Conservation (phyloP, 1,139 yeast genomes). For the Yueomyces sp. region DNA sequence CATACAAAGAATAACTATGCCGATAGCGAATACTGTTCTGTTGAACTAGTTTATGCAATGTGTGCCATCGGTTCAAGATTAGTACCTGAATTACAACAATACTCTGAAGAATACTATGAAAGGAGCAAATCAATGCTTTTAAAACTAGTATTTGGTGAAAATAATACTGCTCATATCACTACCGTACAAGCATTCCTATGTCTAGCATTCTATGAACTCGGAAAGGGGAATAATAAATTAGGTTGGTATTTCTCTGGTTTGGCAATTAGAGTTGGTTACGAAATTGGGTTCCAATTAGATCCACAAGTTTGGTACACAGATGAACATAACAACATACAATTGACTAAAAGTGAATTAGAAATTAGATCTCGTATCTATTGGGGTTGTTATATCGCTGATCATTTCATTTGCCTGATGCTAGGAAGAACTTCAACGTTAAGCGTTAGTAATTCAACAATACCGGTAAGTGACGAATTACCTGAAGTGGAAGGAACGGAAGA, state of each 20-base stretch:
- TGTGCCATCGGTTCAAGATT: conserved; percentile 50
- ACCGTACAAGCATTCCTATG: conserved; percentile 38
- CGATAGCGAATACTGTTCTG: conserved; percentile 36
- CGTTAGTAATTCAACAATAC: conserved; percentile 45
- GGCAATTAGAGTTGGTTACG: conserved; percentile 54
- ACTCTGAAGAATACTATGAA: conserved; percentile 34
- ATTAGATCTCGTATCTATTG: conserved; percentile 51
- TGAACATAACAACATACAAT: conserved; percentile 5
- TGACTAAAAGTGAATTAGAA: conserved; percentile 32
- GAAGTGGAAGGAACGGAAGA: conserved; percentile 45
- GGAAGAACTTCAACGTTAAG: conserved; percentile 50
- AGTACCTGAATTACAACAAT: conserved; percentile 28
- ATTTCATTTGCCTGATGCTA: conserved; percentile 43
- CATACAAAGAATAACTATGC: conserved; percentile 22
- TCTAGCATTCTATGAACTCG: conserved; percentile 46
- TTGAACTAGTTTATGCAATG: conserved; percentile 39
- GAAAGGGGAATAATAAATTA: conserved; percentile 42
- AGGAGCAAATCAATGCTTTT: conserved; percentile 35
- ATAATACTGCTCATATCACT: conserved; percentile 22
- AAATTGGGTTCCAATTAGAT: conserved; percentile 50
- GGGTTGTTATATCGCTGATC: conserved; percentile 59
- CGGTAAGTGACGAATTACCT: conserved; percentile 49
- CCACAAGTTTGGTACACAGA: conserved; percentile 43
- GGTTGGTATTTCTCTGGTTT: conserved; percentile 59
- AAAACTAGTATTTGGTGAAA: conserved; percentile 26